These are phyloP conservation scores for Acorus gramineus DNA, from an alignment of 106 monocot genomes.

Conservation along the genomic window DNA sequence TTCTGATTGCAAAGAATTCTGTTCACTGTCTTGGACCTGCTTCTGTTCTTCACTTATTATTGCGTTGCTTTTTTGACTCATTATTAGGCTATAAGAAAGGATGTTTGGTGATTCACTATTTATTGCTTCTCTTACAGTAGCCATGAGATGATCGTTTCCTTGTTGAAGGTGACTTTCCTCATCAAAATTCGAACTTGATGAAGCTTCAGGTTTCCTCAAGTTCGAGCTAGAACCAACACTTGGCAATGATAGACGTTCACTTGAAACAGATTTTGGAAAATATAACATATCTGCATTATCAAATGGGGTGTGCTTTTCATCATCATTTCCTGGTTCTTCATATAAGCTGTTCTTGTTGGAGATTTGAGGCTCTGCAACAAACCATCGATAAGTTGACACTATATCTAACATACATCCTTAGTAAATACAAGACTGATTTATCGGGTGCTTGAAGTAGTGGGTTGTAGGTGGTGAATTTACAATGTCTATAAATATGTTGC, in stretches of 20 bases:
- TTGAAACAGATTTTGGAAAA: background rate
- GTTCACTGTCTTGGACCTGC: background rate
- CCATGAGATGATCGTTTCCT: background rate
- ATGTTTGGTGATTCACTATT: background rate
- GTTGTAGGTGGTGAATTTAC: too few relatives aligned
- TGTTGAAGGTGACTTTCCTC: slow-evolving; percentile 3
- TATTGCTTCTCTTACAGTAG: background rate
- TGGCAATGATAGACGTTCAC: background rate
- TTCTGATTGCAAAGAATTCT: background rate
- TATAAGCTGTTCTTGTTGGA: background rate
- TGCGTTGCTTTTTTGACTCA: background rate
- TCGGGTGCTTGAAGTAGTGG: too few relatives aligned
- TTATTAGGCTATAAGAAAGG: too few relatives aligned
- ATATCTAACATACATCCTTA: background rate
- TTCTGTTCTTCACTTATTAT: background rate
- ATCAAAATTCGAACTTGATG: background rate
- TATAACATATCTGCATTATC: background rate
- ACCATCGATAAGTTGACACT: background rate
- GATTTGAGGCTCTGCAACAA: slow-evolving; percentile 6
- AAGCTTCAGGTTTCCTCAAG: background rate
- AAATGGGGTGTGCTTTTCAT: background rate
- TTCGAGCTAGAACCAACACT: background rate
- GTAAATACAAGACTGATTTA: too few relatives aligned
- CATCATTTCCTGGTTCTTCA: background rate
- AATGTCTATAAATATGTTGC: too few relatives aligned